Base-by-base conservation (phyloP, 2,329 filamentous ascomycete species). In the Pyrenophora graminea region DNA sequence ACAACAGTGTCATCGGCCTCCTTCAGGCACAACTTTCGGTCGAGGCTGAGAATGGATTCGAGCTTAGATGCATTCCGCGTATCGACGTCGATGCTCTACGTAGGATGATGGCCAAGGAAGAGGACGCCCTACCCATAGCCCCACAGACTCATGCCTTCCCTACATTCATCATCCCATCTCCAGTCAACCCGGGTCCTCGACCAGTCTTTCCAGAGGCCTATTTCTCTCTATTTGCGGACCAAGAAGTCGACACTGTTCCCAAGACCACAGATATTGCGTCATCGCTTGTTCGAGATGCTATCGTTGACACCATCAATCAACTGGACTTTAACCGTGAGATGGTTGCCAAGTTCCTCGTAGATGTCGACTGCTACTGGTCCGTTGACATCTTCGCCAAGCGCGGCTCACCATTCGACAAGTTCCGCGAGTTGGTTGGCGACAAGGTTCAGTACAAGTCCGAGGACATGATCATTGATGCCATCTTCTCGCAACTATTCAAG, bases 381-480 rank as follows among this genome's bases (percentile, higher is more conserved):
- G 85, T 90, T 8, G 85, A 86, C 47, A 97, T 90, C 1, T 99
- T 99, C 72, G 87, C 96, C 50, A 96, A 96, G 76, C 88, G 94
- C 51, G 92, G 91, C 1, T 97, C 91, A 1, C 86, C 91, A 0
- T 97, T 96, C 66, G 94, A 99, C 72, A 88, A 91, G 67, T 83
- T 99, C 41, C 84, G 88, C 30, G 84, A 87, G 38, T 67, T 82
- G 17, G 70, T 79, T 1, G 87, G 87, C 39, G 80, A 87, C 15
- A 84, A 85, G 58, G 85, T 88, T 12, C 92, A 90, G 0, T 99
- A 94, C 93, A 99, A 99, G 74, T 91, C 94, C 0, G 94, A 99
- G 76, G 94, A 99, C 74, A 89, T 97, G 51, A 90, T 89, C 3
- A 91, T 99, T n/a, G 94, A 99, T 72, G 91, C 93, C 4, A 91